phyloP scores from a whole-genome alignment of 192 early-diverging fungal genomes.

The Coemansia sp. region DNA sequence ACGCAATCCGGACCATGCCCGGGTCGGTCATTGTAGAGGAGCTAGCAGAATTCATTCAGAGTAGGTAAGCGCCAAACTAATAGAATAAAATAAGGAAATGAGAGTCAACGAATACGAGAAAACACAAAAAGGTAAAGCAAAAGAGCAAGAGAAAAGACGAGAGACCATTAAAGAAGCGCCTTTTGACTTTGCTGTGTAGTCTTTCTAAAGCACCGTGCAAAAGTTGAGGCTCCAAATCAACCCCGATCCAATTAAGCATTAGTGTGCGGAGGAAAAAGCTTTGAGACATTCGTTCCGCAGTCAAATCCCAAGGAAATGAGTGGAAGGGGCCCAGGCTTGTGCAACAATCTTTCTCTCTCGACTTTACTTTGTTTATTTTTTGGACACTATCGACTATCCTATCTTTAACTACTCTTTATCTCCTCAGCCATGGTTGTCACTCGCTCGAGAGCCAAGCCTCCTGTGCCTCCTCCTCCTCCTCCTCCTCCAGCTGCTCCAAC shows the following conservation, averaged over 20 bases:
- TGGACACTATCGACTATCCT: not conserved
- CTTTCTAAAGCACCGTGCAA: too few species aligned
- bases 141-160: too few species aligned
- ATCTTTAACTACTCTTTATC: not conserved
- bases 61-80: not conserved
- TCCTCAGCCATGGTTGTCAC: conserved; percentile 9
- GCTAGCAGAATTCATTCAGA: not conserved
- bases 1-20: conserved; percentile 7
- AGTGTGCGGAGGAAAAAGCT: too few species aligned
- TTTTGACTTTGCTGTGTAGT: not conserved
- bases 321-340: too few species aligned
- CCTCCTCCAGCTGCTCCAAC: not conserved
- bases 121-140: not conserved
- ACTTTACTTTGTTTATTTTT: not conserved
- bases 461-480: not conserved
- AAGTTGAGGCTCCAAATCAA: too few species aligned
- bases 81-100: not conserved
- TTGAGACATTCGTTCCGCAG: too few species aligned
- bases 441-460: conserved; percentile 6
- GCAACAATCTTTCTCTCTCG: too few species aligned
- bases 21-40: not conserved
- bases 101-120: not conserved
- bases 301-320: too few species aligned
- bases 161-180: not conserved
- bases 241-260: too few species aligned